Evolutionary conservation across 495 filamentous ascomycete species (phyloP), one percentile per base, ranked within the genome.

Genomic region (Bacidia gigantensis): DNA sequence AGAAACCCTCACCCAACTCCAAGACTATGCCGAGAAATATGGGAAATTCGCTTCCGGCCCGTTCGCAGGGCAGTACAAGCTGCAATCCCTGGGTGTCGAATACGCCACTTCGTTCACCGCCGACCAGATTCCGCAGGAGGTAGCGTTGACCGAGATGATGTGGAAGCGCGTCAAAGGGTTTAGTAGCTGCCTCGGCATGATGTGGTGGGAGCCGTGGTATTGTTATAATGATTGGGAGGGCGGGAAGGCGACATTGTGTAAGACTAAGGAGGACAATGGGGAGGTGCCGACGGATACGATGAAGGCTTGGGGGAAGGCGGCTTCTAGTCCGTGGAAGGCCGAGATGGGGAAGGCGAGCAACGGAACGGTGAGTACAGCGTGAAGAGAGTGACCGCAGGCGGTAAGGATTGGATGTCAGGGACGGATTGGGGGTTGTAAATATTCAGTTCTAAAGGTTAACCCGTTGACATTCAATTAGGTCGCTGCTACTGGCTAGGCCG

Each of bases 201-300:
- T 56, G 38, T 59, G 57, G 57, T 59, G 47, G 18, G 57, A 59
- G 54, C 57, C 57, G 17, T 59, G 49, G 53, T 59, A 59, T 43
- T 52, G 53, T 24, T 50, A 56, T 29, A 23, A 41, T 25, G 43
- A 59, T 50, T 59, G 57, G 57, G 53, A 59, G 49, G 53, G 53
- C 14, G 57, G 57, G 29, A 0, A 46, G 22, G 57, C 40, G 9
- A 56, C 53, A 9, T 40, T 59, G 9, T 53, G 49, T 42, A 48
- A 46, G 26, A 52, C n/a, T 0, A 14, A 45, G 26, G 42, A 40
- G 18, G 40, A 26, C 10, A 49, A 22, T 26, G 43, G 51, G n/a
- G 58, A 54, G 42, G 50, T 48, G 43, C 58, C 58, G 20, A 60
- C 51, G 10, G 54, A 56, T 12, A 51, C 32, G 3, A n/a, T 60